Percentiles rank a stretch among this genome's conserved stretches.
phyloP scores from a whole-genome alignment of 257 asterid genomes.

The Petunia axillaris region DNA sequence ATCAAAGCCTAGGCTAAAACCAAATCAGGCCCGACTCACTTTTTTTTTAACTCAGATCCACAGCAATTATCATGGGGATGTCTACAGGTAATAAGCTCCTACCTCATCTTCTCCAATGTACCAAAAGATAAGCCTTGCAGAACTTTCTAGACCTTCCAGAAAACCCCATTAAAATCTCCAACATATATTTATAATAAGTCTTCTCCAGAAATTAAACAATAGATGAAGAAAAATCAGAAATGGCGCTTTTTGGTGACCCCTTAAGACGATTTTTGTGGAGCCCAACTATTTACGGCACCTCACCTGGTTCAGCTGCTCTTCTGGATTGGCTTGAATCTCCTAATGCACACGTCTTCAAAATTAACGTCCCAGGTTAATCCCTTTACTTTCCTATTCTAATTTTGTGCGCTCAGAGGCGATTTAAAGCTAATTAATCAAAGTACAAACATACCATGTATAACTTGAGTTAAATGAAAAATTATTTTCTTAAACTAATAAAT shows the following conservation, averaged over 20 bases:
- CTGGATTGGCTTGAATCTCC: conserved; percentile 81
- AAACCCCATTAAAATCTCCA: background rate
- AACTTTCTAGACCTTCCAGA: conserved; percentile 47
- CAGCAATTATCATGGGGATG: background rate
- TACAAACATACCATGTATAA: too few relatives aligned
- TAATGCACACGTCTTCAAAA: conserved; percentile 68
- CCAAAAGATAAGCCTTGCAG: conserved; percentile 38
- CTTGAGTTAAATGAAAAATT: too few relatives aligned
- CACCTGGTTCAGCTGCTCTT: conserved; percentile 63
- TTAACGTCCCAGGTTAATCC: conserved; percentile 70
- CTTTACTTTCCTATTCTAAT: background rate
- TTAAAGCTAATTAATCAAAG: background rate
- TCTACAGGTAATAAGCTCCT: background rate
- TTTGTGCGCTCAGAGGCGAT: background rate
- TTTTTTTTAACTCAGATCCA: background rate
- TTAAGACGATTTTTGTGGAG: conserved; percentile 59
- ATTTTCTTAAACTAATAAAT: too few relatives aligned
- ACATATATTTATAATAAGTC: background rate
- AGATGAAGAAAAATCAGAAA: background rate
- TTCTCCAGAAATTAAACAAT: background rate
- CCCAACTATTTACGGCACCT: conserved; percentile 49
- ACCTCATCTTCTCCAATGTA: conserved; percentile 39
- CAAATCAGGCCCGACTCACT: too few relatives aligned
- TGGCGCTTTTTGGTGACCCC: conserved; percentile 74
- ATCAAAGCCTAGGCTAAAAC: too few relatives aligned